These are phyloP conservation scores for Globisporangium camurandrum DNA, from an alignment of 352 stramenopile genomes.

Conservation along the genomic window DNA sequence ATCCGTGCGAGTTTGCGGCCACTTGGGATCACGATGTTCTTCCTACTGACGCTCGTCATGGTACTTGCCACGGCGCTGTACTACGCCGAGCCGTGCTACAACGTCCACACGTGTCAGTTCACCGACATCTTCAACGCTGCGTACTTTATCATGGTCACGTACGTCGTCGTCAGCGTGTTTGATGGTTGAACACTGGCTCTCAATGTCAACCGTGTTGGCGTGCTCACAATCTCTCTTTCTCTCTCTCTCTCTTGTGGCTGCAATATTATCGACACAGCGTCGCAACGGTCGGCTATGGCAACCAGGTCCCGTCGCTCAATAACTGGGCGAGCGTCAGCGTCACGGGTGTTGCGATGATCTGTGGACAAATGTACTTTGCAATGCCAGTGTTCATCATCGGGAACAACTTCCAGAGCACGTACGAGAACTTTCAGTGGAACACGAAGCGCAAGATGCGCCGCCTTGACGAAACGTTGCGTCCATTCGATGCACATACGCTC, in stretches of 20 bases:
- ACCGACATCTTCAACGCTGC: constrained; percentile 80
- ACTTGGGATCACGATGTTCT: constrained; percentile 62
- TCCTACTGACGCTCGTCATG: constrained; percentile 72
- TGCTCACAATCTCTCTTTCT: constrained; percentile 2
- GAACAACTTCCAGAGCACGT: constrained; percentile 59
- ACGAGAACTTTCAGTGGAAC: constrained; percentile 53
- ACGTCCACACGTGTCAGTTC: constrained; percentile 67
- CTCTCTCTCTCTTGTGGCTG: constrained; percentile 1
- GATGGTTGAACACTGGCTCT: not conserved
- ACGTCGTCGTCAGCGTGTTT: constrained; percentile 13
- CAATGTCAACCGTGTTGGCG: no score
- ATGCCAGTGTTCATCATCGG: constrained; percentile 77
- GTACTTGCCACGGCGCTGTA: constrained; percentile 64
- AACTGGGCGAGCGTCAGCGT: constrained; percentile 45
- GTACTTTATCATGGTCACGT: constrained; percentile 85
- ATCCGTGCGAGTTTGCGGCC: constrained; percentile 50
- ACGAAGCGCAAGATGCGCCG: constrained; percentile 43
- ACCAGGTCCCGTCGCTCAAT: constrained; percentile 47
- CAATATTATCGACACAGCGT: no score
- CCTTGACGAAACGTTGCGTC: constrained; percentile 37
- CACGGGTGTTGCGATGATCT: constrained; percentile 61
- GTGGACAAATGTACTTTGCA: constrained; percentile 70
- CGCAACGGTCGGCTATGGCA: constrained; percentile 69
- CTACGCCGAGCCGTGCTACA: constrained; percentile 72
- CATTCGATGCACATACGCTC: constrained; percentile 41